phyloP scores from a whole-genome alignment of 176 grass and related monocot species.

The Carex kokanica region DNA sequence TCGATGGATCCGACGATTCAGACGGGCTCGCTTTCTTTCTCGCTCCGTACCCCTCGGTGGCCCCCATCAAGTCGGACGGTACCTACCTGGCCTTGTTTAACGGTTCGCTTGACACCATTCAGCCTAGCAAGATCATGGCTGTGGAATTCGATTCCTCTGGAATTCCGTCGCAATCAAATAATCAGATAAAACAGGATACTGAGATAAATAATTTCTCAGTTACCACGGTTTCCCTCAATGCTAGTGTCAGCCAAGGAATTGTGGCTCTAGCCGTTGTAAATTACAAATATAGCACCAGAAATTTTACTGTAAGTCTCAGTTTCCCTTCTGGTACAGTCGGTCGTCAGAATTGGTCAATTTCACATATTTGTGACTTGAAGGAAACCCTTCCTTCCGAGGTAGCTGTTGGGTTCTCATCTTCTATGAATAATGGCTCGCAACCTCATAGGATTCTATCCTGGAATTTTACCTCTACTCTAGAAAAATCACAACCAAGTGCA shows the following conservation, averaged over 20 bases:
- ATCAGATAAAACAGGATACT: background rate
- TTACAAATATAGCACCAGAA: constrained; percentile 15
- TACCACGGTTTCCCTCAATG: constrained; percentile 17
- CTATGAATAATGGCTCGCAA: background rate
- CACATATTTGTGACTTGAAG: constrained; percentile 23
- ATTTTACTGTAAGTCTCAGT: constrained; percentile 28
- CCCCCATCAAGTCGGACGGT: background rate
- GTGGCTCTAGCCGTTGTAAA: constrained; percentile 7
- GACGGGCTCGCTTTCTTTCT: constrained; percentile 32
- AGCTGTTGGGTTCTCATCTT: constrained; percentile 19
- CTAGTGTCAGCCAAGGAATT: constrained; percentile 18
- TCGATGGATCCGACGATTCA: constrained; percentile 14
- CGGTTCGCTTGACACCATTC: constrained; percentile 5
- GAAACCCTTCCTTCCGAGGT: constrained; percentile 26
- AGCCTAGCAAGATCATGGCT: constrained; percentile 21
- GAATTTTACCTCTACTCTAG: constrained; percentile 26
- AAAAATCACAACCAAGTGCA: background rate
- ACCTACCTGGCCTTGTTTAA: constrained; percentile 30
- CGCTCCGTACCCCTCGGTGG: constrained; percentile 17
- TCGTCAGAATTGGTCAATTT: constrained; percentile 19
- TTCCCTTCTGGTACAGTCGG: constrained; percentile 18
- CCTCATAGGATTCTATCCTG: constrained; percentile 30
- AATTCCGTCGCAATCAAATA: background rate
- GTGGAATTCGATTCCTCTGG: constrained; percentile 26
- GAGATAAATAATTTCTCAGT: constrained; percentile 26